These are phyloP conservation scores for Prosopis cineraria DNA, from an alignment of 306 rosid species.

Conservation along the genomic window DNA sequence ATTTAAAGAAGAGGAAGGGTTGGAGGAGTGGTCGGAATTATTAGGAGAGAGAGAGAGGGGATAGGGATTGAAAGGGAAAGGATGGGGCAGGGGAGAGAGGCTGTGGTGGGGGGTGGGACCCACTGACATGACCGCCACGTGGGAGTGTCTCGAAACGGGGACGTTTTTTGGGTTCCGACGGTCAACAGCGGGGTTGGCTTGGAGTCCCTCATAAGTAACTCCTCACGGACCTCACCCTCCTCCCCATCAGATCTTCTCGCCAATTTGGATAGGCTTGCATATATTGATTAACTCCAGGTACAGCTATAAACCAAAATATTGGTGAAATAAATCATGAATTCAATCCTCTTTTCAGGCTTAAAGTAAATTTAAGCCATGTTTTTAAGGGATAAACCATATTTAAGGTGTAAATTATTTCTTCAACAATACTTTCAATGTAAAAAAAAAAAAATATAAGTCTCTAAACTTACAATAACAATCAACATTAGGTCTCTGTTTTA, in stretches of 20 bases:
- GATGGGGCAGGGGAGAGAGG: conserved; percentile 39
- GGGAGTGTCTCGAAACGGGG: conserved; percentile 31
- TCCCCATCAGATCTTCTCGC: not conserved
- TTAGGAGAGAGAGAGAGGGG: conserved; percentile 39
- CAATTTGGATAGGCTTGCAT: no score
- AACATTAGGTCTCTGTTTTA: no score
- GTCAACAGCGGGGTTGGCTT: not conserved
- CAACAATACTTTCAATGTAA: no score
- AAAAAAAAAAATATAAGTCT: no score
- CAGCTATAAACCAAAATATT: not conserved
- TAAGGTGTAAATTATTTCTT: no score
- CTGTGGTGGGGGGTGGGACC: conserved; percentile 46
- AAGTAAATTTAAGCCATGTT: no score
- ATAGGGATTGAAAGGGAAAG: not conserved
- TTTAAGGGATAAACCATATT: no score
- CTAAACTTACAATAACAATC: no score
- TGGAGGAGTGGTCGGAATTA: conserved; percentile 41
- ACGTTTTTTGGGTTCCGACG: not conserved
- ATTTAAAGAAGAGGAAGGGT: not conserved
- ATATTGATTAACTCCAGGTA: not conserved
- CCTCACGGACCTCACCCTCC: not conserved
- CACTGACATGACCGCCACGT: conserved; percentile 58
- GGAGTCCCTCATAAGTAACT: not conserved
- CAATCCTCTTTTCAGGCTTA: no score
- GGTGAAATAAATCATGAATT: not conserved